A percentile compares a stretch with the other conserved stretches of the same genome.
phyloP scores from a whole-genome alignment of 345 rosid species.

The Acer campestre region DNA sequence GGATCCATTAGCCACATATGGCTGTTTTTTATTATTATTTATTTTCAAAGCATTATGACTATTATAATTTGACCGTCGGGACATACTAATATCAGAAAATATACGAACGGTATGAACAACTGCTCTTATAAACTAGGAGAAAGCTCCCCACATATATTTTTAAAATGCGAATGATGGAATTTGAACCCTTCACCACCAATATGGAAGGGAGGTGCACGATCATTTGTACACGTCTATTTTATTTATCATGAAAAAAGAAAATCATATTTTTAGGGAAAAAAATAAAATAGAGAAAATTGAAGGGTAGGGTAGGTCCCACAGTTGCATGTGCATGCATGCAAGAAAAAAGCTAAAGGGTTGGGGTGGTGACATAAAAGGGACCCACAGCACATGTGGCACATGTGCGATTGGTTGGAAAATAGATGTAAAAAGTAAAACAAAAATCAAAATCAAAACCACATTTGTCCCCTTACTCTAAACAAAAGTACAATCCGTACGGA shows the following conservation, averaged over 20 bases:
- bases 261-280: too few species aligned
- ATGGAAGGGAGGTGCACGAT: too few species aligned
- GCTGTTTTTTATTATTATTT: background rate
- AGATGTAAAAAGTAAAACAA: background rate
- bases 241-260: background rate
- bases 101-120: too few species aligned
- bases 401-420: background rate
- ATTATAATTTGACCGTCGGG: too few species aligned
- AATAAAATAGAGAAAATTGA: too few species aligned
- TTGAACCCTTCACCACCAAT: too few species aligned
- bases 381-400: constrained; percentile 24
- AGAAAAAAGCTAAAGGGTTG: background rate
- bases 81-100: too few species aligned
- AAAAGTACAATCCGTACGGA: constrained; percentile 41
- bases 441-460: background rate
- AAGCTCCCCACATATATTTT: too few species aligned
- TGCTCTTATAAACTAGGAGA: too few species aligned
- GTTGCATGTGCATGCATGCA: background rate
- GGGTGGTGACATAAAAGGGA: background rate
- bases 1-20: background rate
- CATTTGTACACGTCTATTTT: too few species aligned
- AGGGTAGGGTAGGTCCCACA: background rate
- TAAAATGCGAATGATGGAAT: too few species aligned
- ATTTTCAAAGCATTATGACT: too few species aligned
- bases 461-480: background rate